These are phyloP conservation scores for Salix suchowensis DNA, from an alignment of 345 rosid species.

Conservation along the genomic window DNA sequence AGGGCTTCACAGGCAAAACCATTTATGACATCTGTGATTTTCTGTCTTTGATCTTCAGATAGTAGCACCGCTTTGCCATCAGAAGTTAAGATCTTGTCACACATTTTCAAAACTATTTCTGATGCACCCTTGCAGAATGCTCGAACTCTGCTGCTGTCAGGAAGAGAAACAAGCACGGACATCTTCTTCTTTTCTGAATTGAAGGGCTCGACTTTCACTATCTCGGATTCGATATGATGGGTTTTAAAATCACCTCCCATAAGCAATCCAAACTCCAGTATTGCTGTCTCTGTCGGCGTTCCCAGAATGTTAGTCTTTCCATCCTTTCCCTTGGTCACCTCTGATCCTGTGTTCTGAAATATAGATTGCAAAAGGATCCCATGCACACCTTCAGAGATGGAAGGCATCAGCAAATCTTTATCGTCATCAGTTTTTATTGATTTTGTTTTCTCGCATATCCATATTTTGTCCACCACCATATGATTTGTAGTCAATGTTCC, in stretches of 20 bases:
- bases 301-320: conserved; percentile 58
- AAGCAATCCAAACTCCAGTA: conserved; percentile 62
- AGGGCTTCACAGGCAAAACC: conserved; percentile 61
- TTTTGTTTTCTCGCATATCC: conserved; percentile 49
- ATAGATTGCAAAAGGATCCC: conserved; percentile 54
- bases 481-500: conserved; percentile 95
- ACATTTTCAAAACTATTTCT: conserved; percentile 22
- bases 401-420: conserved; percentile 26
- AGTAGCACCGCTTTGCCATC: conserved; percentile 13
- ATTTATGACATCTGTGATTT: conserved; percentile 45
- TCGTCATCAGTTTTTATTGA: conserved; percentile 10
- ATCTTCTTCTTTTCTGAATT: conserved; percentile 72
- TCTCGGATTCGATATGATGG: conserved; percentile 48
- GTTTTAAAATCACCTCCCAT: conserved; percentile 51
- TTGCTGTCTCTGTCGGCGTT: conserved; percentile 67
- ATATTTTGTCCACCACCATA: conserved; percentile 79
- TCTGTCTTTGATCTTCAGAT: conserved; percentile 37
- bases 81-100: conserved; percentile 13
- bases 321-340: conserved; percentile 56
- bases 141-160: conserved; percentile 33
- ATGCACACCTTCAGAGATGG: conserved; percentile 32
- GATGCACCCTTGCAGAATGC: conserved; percentile 34
- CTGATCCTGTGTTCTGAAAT: conserved; percentile 71
- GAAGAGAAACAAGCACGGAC: conserved; percentile 57
- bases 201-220: conserved; percentile 68